Evolutionary conservation across 2,329 filamentous ascomycete species (phyloP).

Genomic region (Sodiomyces alkalinus): DNA sequence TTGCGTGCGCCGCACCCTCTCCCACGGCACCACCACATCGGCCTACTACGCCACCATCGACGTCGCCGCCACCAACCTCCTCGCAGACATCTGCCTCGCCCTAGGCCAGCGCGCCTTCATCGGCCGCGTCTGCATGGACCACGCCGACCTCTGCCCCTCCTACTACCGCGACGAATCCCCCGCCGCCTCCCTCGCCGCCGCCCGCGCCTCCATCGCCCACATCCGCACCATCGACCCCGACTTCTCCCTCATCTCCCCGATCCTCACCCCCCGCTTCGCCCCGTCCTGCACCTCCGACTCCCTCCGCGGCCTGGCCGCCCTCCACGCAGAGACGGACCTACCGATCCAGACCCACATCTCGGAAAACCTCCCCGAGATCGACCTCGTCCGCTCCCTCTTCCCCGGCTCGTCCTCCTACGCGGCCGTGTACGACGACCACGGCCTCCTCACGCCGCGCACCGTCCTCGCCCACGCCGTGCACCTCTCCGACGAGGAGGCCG

Average conservation of each 20-base stretch:
- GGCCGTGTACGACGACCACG: constrained; percentile 60
- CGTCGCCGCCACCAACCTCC: constrained; percentile 75
- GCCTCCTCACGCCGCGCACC: constrained; percentile 55
- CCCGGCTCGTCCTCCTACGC: constrained; percentile 51
- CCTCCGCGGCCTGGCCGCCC: constrained; percentile 46
- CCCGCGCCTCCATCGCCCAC: constrained; percentile 46
- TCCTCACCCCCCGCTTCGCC: constrained; percentile 63
- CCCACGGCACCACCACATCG: constrained; percentile 84
- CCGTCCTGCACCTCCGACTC: constrained; percentile 43
- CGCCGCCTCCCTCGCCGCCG: constrained; percentile 38
- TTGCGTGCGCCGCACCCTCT: constrained; percentile 64
- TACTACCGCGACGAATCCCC: constrained; percentile 66
- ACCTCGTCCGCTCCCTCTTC: constrained; percentile 56
- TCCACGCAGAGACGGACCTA: constrained; percentile 47
- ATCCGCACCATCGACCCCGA: constrained; percentile 51
- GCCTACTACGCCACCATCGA: constrained; percentile 91
- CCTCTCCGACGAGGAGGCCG: constrained; percentile 50
- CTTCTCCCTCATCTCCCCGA: constrained; percentile 53
- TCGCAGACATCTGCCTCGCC: constrained; percentile 67
- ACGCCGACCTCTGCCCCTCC: constrained; percentile 44
- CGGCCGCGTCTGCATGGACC: constrained; percentile 92
- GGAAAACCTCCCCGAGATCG: constrained; percentile 64
- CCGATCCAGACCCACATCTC: constrained; percentile 82
- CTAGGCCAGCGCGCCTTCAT: constrained; percentile 81
- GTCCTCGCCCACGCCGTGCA: constrained; percentile 81